Evolutionary conservation across 495 filamentous ascomycete genomes (phyloP).

Genomic region (Acidomyces sp.): DNA sequence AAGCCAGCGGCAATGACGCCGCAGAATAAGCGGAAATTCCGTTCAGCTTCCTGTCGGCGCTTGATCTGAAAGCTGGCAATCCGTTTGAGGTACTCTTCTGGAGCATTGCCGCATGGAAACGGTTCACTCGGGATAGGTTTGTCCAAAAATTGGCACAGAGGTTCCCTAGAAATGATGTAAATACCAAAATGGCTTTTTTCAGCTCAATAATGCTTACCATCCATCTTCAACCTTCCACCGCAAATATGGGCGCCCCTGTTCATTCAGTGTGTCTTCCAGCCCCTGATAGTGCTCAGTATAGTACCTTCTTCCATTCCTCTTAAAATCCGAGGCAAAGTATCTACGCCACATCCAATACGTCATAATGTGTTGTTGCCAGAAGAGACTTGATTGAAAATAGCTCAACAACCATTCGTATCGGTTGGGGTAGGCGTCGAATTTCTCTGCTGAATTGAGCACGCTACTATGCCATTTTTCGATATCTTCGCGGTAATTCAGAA

Average conservation of each 20-base stretch:
- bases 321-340: background rate
- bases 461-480: background rate
- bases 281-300: background rate
- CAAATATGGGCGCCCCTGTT: background rate
- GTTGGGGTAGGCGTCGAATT: background rate
- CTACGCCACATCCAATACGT: background rate
- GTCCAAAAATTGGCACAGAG: background rate
- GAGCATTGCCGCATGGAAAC: too few relatives aligned
- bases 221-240: background rate
- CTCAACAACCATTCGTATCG: background rate
- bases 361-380: background rate
- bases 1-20: too few relatives aligned
- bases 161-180: background rate
- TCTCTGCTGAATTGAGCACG: background rate
- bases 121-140: background rate
- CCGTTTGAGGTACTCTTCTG: too few relatives aligned
- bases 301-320: background rate
- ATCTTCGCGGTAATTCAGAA: background rate
- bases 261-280: background rate
- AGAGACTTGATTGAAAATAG: background rate
- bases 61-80: too few relatives aligned
- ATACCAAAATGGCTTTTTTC: background rate
- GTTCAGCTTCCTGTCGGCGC: too few relatives aligned
- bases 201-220: background rate
- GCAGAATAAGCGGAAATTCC: too few relatives aligned